Base-by-base conservation (phyloP, 768 basidiomycete genomes). In the Tephrocybe sp. region DNA sequence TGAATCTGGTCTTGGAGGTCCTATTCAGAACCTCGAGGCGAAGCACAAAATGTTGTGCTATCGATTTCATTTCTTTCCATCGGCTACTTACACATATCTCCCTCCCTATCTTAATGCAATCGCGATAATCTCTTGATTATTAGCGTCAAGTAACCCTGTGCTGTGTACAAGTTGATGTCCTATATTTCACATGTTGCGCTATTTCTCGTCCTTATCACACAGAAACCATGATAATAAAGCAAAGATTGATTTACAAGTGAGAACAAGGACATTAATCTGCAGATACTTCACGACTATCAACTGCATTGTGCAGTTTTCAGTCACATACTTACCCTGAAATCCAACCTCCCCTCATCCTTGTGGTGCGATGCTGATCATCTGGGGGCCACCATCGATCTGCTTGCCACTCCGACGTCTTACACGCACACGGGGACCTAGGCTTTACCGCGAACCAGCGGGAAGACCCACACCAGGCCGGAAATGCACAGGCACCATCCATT, bases 331-430 rank as follows among this genome's bases (percentile, higher is more conserved):
- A 35, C 44, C 19, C 26, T n/a, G 19, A 19, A n/a, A 32, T 42
- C 38, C 12, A 26, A 30, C 19, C 21, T 28, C 35, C 39, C 16
- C 46, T 19, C 26, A 21, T n/a, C 8, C 28, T 32, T n/a, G 13
- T 26, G 32, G 15, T 43, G 46, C 46, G 21, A 18, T 47, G 46
- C 47, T 38, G 18, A 32, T 47, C 51, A 16, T 18, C 18, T 16
- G 34, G 22, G 21, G 24, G 18, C 39, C 31, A 42, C 30, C 32
- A 31, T 18, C n/a, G n/a, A 49, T 49, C 21, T 24, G n/a, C n/a
- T n/a, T n/a, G 22, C 34, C 30, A 24, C 27, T 42, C 41, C 25
- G 32, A 32, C 44, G 30, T 12, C 7, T 26, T 28, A 28, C 32
- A 3, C 6, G 24, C 21, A 22, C 30, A 44, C 21, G n/a, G n/a